Evolutionary conservation across 1,284 basidiomycete species (phyloP).

Genomic region (Trametes versicolor): DNA sequence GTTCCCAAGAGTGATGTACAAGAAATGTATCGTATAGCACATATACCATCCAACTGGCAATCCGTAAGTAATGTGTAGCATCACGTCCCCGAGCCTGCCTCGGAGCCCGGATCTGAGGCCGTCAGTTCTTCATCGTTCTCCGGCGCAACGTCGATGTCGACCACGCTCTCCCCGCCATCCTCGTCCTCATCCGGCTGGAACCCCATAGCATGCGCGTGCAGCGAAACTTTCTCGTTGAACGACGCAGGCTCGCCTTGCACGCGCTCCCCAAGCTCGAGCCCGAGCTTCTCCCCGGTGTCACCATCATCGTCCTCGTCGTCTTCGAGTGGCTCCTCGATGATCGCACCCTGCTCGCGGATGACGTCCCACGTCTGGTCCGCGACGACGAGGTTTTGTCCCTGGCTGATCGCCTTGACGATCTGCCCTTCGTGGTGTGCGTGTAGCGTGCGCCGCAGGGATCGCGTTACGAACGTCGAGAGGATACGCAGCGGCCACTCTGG

Average conservation of each 20-base stretch:
- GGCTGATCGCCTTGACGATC: conserved; percentile 76
- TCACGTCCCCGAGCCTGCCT: conserved; percentile 31
- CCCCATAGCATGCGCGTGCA: conserved; percentile 24
- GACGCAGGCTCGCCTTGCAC: conserved; percentile 39
- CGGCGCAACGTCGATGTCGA: conserved; percentile 31
- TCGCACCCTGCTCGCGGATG: conserved; percentile 69
- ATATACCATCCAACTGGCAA: conserved; percentile 34
- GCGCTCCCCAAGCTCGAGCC: conserved; percentile 35
- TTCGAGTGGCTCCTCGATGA: conserved; percentile 71
- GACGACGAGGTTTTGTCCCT: conserved; percentile 75
- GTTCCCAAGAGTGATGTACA: conserved; percentile 16
- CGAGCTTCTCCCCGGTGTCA: conserved; percentile 32
- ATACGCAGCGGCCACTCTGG: conserved; percentile 77
- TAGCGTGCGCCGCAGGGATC: conserved; percentile 80
- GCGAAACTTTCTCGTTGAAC: conserved; percentile 39
- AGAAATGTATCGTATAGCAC: conserved; percentile 29
- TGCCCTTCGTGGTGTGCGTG: conserved; percentile 76
- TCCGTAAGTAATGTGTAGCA: neutral
- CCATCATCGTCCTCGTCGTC: conserved; percentile 40
- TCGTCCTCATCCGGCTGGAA: conserved; percentile 6
- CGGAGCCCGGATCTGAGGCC: conserved; percentile 21
- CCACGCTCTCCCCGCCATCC: conserved; percentile 19
- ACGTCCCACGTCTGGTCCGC: conserved; percentile 63
- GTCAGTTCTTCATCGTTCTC: conserved; percentile 9
- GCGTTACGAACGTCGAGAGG: conserved; percentile 80